Evolutionary conservation across 1,139 yeast species (phyloP), one percentile per base, ranked within the genome.

Genomic region (Meyerozyma sp.): DNA sequence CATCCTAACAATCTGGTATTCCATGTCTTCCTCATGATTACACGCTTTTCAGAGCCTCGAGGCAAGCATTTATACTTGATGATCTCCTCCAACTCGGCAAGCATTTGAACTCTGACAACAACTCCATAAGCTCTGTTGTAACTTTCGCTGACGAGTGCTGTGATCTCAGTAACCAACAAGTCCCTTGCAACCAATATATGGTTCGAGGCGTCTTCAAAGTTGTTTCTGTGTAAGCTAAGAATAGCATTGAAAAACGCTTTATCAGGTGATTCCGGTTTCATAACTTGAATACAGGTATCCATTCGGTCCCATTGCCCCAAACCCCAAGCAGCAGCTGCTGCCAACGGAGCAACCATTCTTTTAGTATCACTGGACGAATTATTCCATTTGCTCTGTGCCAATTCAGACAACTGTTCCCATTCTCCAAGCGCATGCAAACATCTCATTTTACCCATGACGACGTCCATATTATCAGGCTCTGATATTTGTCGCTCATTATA

Each of bases 271-370:
- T 89, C 96, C 1, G 81, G 70, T 52, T 89, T 89, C 95, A 94
- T 89, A 0, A 87, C 96, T 48, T 81, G 73, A 45, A 91, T 90
- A 57, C 91, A 94, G 8, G 86, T 78, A 57, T 89, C 97, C 93
- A 94, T 91, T 56, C 89, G 75, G 55, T 90, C 97, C 98, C 98
- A 94, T 60, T 89, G 94, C 2, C 93, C 93, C 40, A 93, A 71
- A n/a, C 98, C 98, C 98, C 98, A 93, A 1, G 98, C 89, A 0
- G 98, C 98, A 2, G 98, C 98, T 0, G 98, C 98, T 0, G 98
- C 98, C 44, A 94, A 68, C 1, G 98, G 98, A 1, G 98, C 98
- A 52, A 94, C 91, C n/a, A 84, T 80, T 47, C 96, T 71, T 55
- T 83, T 79, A 41, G 81, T 81, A 25, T 88, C 96, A 40, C 81